Percentiles rank a stretch among this genome's conserved stretches.
phyloP scores from a whole-genome alignment of 768 basidiomycete genomes.

The Lactarius sp. region DNA sequence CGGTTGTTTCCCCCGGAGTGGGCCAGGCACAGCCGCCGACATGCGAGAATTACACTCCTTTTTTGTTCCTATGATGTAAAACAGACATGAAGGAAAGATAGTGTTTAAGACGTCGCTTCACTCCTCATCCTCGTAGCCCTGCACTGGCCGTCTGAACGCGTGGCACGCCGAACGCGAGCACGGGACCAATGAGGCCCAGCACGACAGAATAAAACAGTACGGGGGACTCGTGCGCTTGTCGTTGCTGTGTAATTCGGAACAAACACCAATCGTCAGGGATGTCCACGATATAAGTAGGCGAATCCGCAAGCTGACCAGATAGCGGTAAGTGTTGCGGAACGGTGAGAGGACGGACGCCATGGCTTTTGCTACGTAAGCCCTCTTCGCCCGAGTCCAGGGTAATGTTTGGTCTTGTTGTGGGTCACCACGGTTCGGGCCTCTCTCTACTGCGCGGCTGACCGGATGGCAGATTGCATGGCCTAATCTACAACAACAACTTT shows the following conservation, averaged over 20 bases:
- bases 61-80: too few relatives aligned
- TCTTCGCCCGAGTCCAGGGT: background rate
- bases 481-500: too few relatives aligned
- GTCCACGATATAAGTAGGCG: background rate
- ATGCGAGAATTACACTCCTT: too few relatives aligned
- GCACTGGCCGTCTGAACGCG: slow-evolving; percentile 68
- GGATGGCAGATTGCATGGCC: too few relatives aligned
- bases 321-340: slow-evolving; percentile 49
- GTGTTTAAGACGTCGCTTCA: background rate
- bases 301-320: slow-evolving; percentile 27
- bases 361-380: background rate
- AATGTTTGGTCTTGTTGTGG: slow-evolving; percentile 2
- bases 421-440: background rate
- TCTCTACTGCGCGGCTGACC: too few relatives aligned
- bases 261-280: background rate
- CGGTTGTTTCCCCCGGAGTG: too few relatives aligned
- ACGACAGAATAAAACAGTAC: slow-evolving; percentile 85
- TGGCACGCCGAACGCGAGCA: slow-evolving; percentile 66
- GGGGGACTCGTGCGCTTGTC: slow-evolving; percentile 84
- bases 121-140: slow-evolving; percentile 69
- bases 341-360: slow-evolving; percentile 46
- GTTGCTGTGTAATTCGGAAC: slow-evolving; percentile 54
- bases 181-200: slow-evolving; percentile 64
- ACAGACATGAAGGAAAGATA: too few relatives aligned
- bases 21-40: too few relatives aligned